Conservation (phyloP, 2,329 filamentous ascomycete genomes). For the Clonostachys byssicola region DNA sequence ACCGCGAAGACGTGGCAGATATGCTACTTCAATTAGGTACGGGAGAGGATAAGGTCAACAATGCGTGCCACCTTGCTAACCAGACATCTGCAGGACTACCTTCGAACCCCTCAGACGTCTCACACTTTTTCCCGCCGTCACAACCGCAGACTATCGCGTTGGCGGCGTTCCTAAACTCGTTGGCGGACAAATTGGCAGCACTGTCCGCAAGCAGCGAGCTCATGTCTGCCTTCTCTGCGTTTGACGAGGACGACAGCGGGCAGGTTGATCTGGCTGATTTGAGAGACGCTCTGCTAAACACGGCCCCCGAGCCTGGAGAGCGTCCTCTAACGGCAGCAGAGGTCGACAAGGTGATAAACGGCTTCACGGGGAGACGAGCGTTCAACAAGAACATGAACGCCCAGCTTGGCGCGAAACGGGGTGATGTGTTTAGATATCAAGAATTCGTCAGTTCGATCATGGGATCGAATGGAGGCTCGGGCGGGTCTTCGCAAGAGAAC, state of each 20-base stretch:
- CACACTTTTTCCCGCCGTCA: slow-evolving; percentile 76
- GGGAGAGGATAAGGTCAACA: slow-evolving; percentile 1
- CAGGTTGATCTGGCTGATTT: slow-evolving; percentile 83
- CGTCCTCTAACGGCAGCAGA: slow-evolving; percentile 63
- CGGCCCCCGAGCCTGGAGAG: slow-evolving; percentile 71
- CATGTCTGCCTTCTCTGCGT: slow-evolving; percentile 85
- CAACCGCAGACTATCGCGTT: slow-evolving; percentile 72
- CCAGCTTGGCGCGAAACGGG: slow-evolving; percentile 56
- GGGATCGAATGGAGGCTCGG: slow-evolving; percentile 42
- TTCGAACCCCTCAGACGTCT: slow-evolving; percentile 64
- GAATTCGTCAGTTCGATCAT: slow-evolving; percentile 78
- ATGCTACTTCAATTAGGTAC: slow-evolving; percentile 82
- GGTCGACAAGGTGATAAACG: slow-evolving; percentile 81
- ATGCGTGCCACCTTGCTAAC: slow-evolving; percentile 4
- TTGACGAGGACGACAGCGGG: slow-evolving; percentile 92
- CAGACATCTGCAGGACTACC: slow-evolving; percentile 58
- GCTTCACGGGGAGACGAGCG: slow-evolving; percentile 78
- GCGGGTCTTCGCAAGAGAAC: slow-evolving; percentile 20
- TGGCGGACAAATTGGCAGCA: slow-evolving; percentile 69
- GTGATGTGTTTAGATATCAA: slow-evolving; percentile 89
- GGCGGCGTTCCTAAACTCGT: slow-evolving; percentile 77
- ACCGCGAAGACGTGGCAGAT: slow-evolving; percentile 77
- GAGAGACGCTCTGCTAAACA: slow-evolving; percentile 77
- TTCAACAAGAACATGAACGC: slow-evolving; percentile 63
- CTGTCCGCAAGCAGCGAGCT: slow-evolving; percentile 79